Conservation (phyloP, 768 basidiomycete genomes). For the Lactarius akahatsu region DNA sequence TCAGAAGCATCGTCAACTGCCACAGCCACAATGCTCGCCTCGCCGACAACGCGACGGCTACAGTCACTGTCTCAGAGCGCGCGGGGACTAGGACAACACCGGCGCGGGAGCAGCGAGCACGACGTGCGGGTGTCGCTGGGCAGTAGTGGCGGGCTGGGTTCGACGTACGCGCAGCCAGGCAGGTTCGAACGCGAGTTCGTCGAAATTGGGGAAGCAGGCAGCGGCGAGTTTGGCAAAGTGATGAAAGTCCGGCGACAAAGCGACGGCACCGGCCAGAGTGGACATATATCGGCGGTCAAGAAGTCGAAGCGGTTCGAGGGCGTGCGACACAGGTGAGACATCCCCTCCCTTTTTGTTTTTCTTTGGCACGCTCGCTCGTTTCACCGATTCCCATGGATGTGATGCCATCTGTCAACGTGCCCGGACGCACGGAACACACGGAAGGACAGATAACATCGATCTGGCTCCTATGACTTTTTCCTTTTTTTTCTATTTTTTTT, state of each 20-base stretch:
- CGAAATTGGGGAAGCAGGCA: conserved; percentile 78
- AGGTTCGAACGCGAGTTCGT: conserved; percentile 81
- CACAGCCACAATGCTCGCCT: conserved; percentile 26
- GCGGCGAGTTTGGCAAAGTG: conserved; percentile 92
- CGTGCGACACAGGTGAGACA: conserved; percentile 77
- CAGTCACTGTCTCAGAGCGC: background rate
- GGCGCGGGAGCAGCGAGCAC: conserved; percentile 8
- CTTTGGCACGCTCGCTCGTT: conserved; percentile 11
- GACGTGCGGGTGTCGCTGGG: conserved; percentile 7
- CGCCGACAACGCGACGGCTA: conserved; percentile 7
- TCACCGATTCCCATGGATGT: conserved; percentile 8
- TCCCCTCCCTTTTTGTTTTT: conserved; percentile 10
- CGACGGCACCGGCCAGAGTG: conserved; percentile 29
- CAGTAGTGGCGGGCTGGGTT: background rate
- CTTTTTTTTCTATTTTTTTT: background rate
- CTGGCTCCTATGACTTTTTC: background rate
- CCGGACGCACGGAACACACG: background rate
- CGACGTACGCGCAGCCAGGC: conserved; percentile 51
- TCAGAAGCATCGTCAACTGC: conserved; percentile 45
- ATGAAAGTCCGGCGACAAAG: conserved; percentile 78
- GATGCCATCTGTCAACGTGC: conserved; percentile 14
- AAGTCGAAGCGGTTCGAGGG: conserved; percentile 93
- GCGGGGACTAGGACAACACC: conserved; percentile 4
- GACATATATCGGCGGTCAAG: conserved; percentile 80
- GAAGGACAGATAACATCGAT: background rate